Evolutionary conservation across 1,284 basidiomycete genomes (phyloP).

Genomic region (Rhodotorula sp.): DNA sequence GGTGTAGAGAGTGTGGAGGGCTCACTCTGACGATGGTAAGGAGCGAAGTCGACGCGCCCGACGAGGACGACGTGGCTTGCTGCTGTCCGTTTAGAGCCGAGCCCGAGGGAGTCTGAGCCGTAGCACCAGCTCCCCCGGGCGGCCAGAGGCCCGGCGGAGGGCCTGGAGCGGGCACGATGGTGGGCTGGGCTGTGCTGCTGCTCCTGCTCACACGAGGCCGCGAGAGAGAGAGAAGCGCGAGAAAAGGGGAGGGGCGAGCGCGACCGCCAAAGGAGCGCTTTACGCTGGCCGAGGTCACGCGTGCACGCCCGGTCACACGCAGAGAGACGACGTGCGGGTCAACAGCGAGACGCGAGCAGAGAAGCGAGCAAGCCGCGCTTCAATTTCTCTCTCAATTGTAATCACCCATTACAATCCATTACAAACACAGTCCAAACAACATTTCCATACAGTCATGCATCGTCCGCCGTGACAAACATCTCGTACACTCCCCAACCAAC

Average conservation of each 20-base stretch:
- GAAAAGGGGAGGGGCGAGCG: not conserved
- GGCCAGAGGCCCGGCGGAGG: conserved; percentile 31
- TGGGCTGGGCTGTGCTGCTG: not conserved
- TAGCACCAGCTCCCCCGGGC: not conserved
- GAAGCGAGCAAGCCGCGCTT: no score
- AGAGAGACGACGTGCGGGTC: not conserved
- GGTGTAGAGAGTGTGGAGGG: no score
- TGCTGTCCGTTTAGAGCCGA: not conserved
- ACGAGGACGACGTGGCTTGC: not conserved
- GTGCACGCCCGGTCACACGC: no score
- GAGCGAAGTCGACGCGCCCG: conserved; percentile 11
- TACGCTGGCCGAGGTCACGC: not conserved
- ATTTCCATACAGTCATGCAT: no score
- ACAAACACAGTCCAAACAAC: not conserved
- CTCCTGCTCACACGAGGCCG: not conserved
- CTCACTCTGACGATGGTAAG: conserved; percentile 32
- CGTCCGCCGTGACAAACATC: conserved; percentile 20
- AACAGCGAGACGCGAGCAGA: not conserved
- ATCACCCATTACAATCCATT: not conserved
- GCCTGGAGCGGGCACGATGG: not conserved
- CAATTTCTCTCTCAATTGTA: not conserved
- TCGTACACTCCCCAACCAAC: conserved; percentile 42
- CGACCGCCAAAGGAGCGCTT: no score
- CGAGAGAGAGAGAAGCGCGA: not conserved
- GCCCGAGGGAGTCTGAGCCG: not conserved